Percentiles rank a stretch among this genome's conserved stretches.
Evolutionary conservation across 2,329 filamentous ascomycete genomes (phyloP).

Genomic region (Monosporascus sp.): DNA sequence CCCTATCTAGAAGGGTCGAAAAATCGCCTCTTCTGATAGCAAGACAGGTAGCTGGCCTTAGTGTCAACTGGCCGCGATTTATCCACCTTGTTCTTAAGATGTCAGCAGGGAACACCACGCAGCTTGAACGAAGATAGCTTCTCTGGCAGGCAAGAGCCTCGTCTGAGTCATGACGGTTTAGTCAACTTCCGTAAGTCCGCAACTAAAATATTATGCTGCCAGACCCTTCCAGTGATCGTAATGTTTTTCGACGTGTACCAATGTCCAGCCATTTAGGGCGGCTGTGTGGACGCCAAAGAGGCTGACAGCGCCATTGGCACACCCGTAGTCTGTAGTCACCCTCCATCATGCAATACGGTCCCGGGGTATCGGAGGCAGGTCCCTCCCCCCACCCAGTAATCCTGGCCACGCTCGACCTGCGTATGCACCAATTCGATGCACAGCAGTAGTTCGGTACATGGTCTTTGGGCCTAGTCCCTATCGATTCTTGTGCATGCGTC

Average conservation of each 20-base stretch:
- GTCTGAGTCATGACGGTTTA: neutral
- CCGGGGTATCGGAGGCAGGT: constrained; percentile 13
- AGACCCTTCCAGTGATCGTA: neutral
- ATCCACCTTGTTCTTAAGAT: neutral
- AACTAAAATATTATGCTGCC: neutral
- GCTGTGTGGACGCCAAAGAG: constrained; percentile 1
- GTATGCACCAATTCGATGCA: constrained; percentile 15
- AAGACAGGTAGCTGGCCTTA: neutral
- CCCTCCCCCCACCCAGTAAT: constrained; percentile 17
- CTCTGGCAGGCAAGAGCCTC: neutral
- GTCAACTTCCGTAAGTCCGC: neutral
- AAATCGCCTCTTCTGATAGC: neutral
- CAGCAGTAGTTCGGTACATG: neutral
- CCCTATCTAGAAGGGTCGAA: neutral
- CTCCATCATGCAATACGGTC: constrained; percentile 11
- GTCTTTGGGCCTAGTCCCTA: neutral
- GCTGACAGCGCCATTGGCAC: constrained; percentile 4
- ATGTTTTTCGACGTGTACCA: neutral
- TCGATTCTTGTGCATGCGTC: neutral
- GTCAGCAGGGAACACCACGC: neutral
- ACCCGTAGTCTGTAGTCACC: constrained; percentile 9
- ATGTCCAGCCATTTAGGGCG: constrained; percentile 1
- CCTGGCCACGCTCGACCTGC: constrained; percentile 15
- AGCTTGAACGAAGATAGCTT: neutral
- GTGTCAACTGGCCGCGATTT: neutral